Percentiles rank a stretch among this genome's conserved stretches.
Conservation (phyloP, 495 filamentous ascomycete genomes). For the Neurospora discreta region DNA sequence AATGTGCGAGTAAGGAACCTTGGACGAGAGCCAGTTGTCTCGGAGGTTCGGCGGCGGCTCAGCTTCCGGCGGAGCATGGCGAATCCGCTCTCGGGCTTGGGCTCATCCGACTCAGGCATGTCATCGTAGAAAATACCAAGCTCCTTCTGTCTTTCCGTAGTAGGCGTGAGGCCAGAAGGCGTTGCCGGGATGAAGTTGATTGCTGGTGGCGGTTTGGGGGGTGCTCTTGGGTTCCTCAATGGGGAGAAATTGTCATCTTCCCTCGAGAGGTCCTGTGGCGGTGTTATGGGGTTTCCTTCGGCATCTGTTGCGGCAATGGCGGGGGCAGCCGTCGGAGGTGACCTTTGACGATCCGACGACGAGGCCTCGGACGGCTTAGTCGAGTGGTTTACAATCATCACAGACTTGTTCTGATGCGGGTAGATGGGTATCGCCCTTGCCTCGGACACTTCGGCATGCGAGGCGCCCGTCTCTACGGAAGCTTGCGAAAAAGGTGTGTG, state of each 20-base stretch:
- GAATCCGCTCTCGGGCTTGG: constrained; percentile 31
- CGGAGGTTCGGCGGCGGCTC: constrained; percentile 45
- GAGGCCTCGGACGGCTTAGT: constrained; percentile 27
- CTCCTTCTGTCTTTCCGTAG: constrained; percentile 43
- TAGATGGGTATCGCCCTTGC: constrained; percentile 74
- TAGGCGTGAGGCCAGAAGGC: constrained; percentile 43
- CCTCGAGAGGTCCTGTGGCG: constrained; percentile 37
- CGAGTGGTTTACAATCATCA: constrained; percentile 66
- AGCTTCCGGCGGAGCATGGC: constrained; percentile 49
- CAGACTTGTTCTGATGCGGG: constrained; percentile 76
- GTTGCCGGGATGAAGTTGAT: constrained; percentile 68
- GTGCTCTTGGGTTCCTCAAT: constrained; percentile 64
- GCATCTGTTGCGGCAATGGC: constrained; percentile 25
- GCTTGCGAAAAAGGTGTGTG: constrained; percentile 48
- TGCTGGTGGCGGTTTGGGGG: constrained; percentile 42
- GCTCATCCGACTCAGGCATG: constrained; percentile 10
- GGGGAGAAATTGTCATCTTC: constrained; percentile 49
- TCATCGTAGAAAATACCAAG: constrained; percentile 37
- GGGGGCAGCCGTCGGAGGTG: constrained; percentile 10
- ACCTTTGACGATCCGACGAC: constrained; percentile 13
- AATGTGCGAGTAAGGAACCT: constrained; percentile 32
- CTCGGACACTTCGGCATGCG: constrained; percentile 54
- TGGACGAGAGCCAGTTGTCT: constrained; percentile 26
- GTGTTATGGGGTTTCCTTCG: constrained; percentile 34
- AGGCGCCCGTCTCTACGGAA: constrained; percentile 45